Base-by-base conservation (phyloP, 208 protist genomes). In the Crithidia thermophila region DNA sequence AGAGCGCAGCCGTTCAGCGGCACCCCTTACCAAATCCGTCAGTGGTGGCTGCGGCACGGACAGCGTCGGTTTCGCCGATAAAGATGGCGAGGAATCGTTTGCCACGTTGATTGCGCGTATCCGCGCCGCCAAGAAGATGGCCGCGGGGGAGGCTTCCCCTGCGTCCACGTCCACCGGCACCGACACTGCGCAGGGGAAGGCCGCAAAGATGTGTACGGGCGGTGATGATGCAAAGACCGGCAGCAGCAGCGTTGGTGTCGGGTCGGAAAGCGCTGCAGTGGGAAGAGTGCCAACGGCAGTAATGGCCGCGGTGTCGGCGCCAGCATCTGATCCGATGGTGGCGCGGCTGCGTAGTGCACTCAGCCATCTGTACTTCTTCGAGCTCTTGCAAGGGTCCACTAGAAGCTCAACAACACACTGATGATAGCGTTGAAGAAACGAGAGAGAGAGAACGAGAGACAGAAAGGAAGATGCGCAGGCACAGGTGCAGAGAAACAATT, bases 11-110 rank as follows among this genome's bases (percentile, higher is more conserved):
- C n/a, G n/a, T n/a, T n/a, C n/a, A n/a, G n/a, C n/a, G n/a, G 8
- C 28, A 20, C 9, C 28, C 11, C 10, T 16, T 34, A 4, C 2
- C 47, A 18, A 14, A 7, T 20, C 50, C 9, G 28, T n/a, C 21
- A 33, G 47, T 47, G 51, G 20, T 33, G 56, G 55, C 25, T 66
- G 67, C 40, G 67, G 74, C n/a, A 80, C 74, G 4, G 67, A 80
- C 63, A 75, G 67, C 42, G 53, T 71, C 6, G 67, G 67, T 42
- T 80, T 80, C 43, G 55, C 67, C 25, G 51, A 40, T 11, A 46
- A 27, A n/a, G 68, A 65, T 16, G 68, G 58, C 11, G 68, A 66
- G 39, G 68, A 72, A 18, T 59, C 63, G 10, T 69, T 80, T 11
- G 67, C 75, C 6, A 34, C 63, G 13, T 27, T 80, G 33, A 36